A percentile compares a stretch with the other conserved stretches of the same genome.
Evolutionary conservation across 2,329 filamentous ascomycete genomes (phyloP).

Genomic region (Paecilomyces variotii): DNA sequence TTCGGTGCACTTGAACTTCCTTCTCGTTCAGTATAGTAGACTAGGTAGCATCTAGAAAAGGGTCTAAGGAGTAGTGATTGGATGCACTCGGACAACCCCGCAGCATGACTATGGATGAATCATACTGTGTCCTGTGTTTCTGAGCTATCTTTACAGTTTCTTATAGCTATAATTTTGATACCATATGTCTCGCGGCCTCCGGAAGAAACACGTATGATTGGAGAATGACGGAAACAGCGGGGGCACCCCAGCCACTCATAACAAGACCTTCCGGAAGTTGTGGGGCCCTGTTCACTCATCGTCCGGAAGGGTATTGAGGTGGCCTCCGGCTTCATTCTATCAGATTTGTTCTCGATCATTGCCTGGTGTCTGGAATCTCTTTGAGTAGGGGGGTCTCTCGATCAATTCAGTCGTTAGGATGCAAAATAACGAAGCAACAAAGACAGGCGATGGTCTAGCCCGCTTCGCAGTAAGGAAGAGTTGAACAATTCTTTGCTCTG

Average conservation of each 20-base stretch:
- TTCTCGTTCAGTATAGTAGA: not conserved
- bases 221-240: not conserved
- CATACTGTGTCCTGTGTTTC: not conserved
- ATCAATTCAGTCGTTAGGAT: not conserved
- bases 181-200: not conserved
- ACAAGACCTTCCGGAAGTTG: not conserved
- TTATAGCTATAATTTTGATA: not conserved
- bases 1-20: not conserved
- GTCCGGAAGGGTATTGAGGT: not conserved
- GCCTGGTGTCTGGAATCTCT: not conserved
- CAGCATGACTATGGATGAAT: not conserved
- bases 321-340: not conserved
- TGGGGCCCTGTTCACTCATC: not conserved
- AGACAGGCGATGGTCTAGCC: not conserved
- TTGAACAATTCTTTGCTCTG: not conserved
- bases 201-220: not conserved
- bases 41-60: not conserved
- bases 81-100: not conserved
- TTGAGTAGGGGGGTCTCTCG: not conserved
- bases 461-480: not conserved
- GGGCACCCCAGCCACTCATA: not conserved
- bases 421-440: not conserved
- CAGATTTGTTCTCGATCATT: not conserved
- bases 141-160: not conserved
- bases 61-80: not conserved